Evolutionary conservation across 331 rosid species (phyloP).

Genomic region (Malus hybrid): DNA sequence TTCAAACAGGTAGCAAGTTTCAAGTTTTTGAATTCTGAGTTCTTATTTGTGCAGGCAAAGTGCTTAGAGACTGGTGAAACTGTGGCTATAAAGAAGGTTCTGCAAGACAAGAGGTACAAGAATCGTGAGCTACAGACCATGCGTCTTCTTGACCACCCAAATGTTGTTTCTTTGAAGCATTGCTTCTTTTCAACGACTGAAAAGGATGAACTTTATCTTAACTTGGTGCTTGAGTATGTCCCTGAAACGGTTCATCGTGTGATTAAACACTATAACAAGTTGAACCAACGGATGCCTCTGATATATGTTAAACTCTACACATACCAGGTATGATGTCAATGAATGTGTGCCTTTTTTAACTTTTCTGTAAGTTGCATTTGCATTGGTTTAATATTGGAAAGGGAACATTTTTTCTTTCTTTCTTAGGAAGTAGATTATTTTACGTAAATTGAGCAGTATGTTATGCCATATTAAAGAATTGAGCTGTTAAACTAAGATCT

Average conservation of each 20-base stretch:
- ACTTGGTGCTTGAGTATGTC: constrained; percentile 91
- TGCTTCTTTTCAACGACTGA: constrained; percentile 97
- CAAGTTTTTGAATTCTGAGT: constrained; percentile 3
- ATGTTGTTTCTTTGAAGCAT: constrained; percentile 88
- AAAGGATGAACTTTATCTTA: constrained; percentile 92
- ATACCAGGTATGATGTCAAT: constrained; percentile 54
- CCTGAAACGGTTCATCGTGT: constrained; percentile 97
- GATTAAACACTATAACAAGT: constrained; percentile 93
- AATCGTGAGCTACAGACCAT: constrained; percentile 94
- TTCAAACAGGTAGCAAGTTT: background rate
- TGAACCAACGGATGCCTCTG: constrained; percentile 91
- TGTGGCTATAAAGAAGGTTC: constrained; percentile 96
- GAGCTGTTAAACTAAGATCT: background rate
- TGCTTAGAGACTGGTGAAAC: constrained; percentile 96
- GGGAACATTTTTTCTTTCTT: background rate
- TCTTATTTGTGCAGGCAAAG: constrained; percentile 57
- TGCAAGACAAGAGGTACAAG: constrained; percentile 95
- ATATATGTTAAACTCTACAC: constrained; percentile 83
- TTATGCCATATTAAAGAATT: background rate
- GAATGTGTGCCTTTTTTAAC: background rate
- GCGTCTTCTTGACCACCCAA: constrained; percentile 98
- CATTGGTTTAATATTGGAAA: background rate
- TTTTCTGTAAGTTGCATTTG: background rate
- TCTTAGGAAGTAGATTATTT: background rate
- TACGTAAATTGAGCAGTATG: background rate